A percentile compares a stretch with the other conserved stretches of the same genome.
These are phyloP conservation scores for Trametes meyenii DNA, from an alignment of 768 basidiomycete species.

Conservation along the genomic window DNA sequence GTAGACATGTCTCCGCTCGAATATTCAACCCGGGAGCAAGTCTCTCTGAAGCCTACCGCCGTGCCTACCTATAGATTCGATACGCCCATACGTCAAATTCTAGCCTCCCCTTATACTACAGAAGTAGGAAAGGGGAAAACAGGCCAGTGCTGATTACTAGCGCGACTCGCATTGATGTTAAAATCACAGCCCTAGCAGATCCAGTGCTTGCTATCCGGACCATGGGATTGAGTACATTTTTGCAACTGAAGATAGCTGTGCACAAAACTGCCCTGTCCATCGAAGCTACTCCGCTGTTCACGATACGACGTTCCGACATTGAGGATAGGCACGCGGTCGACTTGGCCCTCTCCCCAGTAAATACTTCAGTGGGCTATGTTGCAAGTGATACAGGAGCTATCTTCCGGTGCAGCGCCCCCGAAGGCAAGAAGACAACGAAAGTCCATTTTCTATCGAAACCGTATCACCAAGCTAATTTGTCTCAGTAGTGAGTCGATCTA, in stretches of 20 bases:
- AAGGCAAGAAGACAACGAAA: slow-evolving; percentile 45
- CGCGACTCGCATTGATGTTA: no score
- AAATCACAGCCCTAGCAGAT: not conserved
- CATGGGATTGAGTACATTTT: slow-evolving; percentile 13
- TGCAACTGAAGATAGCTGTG: slow-evolving; percentile 9
- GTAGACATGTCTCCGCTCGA: slow-evolving; percentile 54
- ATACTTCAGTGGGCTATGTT: slow-evolving; percentile 33
- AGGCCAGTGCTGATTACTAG: not conserved
- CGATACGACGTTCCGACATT: slow-evolving; percentile 19
- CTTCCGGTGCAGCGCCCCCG: slow-evolving; percentile 46
- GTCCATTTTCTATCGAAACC: slow-evolving; percentile 20
- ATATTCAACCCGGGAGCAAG: slow-evolving; percentile 28
- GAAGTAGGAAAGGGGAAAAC: slow-evolving; percentile 10
- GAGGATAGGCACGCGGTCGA: slow-evolving; percentile 26
- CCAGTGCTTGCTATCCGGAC: slow-evolving; percentile 27
- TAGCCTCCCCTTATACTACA: slow-evolving; percentile 29
- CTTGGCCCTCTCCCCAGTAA: slow-evolving; percentile 11
- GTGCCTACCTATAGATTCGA: slow-evolving; percentile 50
- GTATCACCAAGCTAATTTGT: not conserved
- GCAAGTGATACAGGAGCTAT: slow-evolving; percentile 57
- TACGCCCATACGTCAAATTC: slow-evolving; percentile 71
- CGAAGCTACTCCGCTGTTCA: slow-evolving; percentile 11
- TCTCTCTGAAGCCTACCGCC: slow-evolving; percentile 44
- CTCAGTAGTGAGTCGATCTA: slow-evolving; percentile 6
- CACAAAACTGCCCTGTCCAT: not conserved